These are phyloP conservation scores for Athelia sp. DNA, from an alignment of 1,284 basidiomycete species.

Conservation along the genomic window DNA sequence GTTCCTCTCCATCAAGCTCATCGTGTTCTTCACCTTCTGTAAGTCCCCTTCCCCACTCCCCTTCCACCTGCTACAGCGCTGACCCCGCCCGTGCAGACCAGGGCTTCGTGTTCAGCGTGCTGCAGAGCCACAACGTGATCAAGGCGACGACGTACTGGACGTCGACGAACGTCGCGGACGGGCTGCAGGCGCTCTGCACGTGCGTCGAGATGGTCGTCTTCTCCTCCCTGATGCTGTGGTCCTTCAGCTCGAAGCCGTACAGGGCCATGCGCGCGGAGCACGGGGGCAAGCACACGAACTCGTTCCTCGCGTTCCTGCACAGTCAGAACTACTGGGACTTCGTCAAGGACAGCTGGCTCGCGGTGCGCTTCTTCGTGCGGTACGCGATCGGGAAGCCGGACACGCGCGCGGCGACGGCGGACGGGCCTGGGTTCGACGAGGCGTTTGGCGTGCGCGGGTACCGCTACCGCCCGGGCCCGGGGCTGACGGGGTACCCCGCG, in stretches of 20 bases:
- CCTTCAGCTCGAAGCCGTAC: slow-evolving; percentile 73
- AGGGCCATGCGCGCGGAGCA: slow-evolving; percentile 24
- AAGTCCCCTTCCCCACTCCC: slow-evolving; percentile 64
- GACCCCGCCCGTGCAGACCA: background rate
- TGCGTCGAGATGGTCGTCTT: slow-evolving; percentile 91
- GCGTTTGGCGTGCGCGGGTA: slow-evolving; percentile 43
- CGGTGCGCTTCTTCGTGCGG: slow-evolving; percentile 57
- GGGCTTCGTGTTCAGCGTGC: slow-evolving; percentile 38
- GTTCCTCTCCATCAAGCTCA: slow-evolving; percentile 80
- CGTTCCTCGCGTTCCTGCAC: slow-evolving; percentile 69
- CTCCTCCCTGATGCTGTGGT: slow-evolving; percentile 73
- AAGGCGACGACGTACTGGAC: slow-evolving; percentile 77
- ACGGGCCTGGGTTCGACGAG: slow-evolving; percentile 33
- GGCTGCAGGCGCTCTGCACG: slow-evolving; percentile 75
- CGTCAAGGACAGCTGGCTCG: slow-evolving; percentile 52
- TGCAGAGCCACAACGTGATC: slow-evolving; percentile 60
- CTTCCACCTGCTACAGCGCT: slow-evolving; percentile 24
- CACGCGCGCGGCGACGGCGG: slow-evolving; percentile 28
- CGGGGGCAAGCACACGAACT: slow-evolving; percentile 36
- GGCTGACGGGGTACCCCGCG: too few relatives aligned
- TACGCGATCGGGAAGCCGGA: slow-evolving; percentile 40
- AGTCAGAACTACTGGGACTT: slow-evolving; percentile 79
- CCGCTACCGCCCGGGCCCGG: slow-evolving; percentile 7
- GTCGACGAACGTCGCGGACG: slow-evolving; percentile 72
- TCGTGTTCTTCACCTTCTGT: slow-evolving; percentile 84